Base-by-base conservation (phyloP, 1,284 basidiomycete genomes). In the Cystobasidium pallidum region DNA sequence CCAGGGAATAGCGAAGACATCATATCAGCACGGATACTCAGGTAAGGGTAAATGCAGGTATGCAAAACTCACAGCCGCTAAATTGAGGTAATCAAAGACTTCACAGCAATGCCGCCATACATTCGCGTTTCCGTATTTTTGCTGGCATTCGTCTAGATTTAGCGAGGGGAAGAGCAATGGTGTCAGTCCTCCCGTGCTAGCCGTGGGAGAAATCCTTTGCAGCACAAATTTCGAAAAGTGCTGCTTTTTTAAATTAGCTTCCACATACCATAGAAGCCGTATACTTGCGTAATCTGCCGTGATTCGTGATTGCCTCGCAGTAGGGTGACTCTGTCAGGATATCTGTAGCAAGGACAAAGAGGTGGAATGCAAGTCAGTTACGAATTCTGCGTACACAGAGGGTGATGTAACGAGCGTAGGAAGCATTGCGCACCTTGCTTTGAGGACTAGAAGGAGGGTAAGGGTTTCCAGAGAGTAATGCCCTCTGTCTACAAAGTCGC, bases 401-500 rank as follows among this genome's bases (percentile, higher is more conserved):
- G n/a, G n/a, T n/a, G n/a, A n/a, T n/a, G n/a, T n/a, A n/a, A n/a
- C 36, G 36, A 39, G 6, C 36, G 13, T 39, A 45, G 64, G 28
- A 51, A 51, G 51, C 17, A 34, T 17, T 19, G 21, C 78, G 77
- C 59, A 91, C 92, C 92, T 86, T 55, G 93, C 94, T 82, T 98
- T 98, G 74, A 95, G 84, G 0, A 90, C 92, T 72, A 98, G 83
- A 51, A 98, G 81, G 70, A 97, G 82, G 13, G 93, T 94, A 10
- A 98, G 89, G 0, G 94, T 98, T 82, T 98, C 94, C n/a, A 98
- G 82, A 79, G 90, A 93, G 80, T 97, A 97, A 81, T 96, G 93
- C 13, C 95, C 95, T 74, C 94, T 85, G 83, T 98, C 95, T 43
- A 98, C 94, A 82, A 98, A 98, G 82, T 98, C 94, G 66, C 94